Conservation (phyloP, 2,329 filamentous ascomycete genomes). For the Talaromyces sp. region DNA sequence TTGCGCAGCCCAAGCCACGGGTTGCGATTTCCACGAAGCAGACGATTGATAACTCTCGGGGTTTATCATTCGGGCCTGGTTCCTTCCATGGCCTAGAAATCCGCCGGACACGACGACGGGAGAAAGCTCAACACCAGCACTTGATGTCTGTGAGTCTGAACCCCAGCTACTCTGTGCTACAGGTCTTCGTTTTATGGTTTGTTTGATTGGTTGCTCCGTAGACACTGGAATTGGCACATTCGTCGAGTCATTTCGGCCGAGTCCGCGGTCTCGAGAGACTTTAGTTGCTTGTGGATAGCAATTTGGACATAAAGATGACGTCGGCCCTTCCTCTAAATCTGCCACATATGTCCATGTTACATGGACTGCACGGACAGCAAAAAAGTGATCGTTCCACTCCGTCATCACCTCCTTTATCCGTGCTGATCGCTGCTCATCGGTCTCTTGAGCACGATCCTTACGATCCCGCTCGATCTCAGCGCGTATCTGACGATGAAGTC, state of each 20-base stretch:
- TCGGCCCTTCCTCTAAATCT: slow-evolving; percentile 30
- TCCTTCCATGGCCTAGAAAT: background rate
- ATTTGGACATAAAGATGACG: slow-evolving; percentile 38
- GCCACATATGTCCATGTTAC: slow-evolving; percentile 36
- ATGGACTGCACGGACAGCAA: slow-evolving; percentile 33
- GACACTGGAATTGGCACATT: slow-evolving; percentile 17
- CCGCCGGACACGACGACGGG: background rate
- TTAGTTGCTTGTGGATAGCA: slow-evolving; percentile 41
- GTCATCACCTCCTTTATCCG: slow-evolving; percentile 39
- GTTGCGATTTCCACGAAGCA: slow-evolving; percentile 18
- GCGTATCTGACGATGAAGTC: slow-evolving; percentile 37
- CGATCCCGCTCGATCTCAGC: slow-evolving; percentile 41
- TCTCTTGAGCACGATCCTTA: slow-evolving; percentile 42
- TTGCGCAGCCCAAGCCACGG: slow-evolving; percentile 33
- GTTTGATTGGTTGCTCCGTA: slow-evolving; percentile 3
- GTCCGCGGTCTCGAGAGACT: slow-evolving; percentile 23
- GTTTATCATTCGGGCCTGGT: background rate
- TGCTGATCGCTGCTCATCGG: slow-evolving; percentile 37
- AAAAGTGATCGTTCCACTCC: slow-evolving; percentile 46
- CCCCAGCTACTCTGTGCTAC: slow-evolving; percentile 10
- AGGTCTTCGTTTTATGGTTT: slow-evolving; percentile 18
- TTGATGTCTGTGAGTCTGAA: background rate
- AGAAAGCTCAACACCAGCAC: background rate
- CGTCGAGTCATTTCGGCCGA: slow-evolving; percentile 10
- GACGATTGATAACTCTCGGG: background rate